Evolutionary conservation across 352 stramenopile genomes (phyloP).

Genomic region (Phytopythium ostracodes): DNA sequence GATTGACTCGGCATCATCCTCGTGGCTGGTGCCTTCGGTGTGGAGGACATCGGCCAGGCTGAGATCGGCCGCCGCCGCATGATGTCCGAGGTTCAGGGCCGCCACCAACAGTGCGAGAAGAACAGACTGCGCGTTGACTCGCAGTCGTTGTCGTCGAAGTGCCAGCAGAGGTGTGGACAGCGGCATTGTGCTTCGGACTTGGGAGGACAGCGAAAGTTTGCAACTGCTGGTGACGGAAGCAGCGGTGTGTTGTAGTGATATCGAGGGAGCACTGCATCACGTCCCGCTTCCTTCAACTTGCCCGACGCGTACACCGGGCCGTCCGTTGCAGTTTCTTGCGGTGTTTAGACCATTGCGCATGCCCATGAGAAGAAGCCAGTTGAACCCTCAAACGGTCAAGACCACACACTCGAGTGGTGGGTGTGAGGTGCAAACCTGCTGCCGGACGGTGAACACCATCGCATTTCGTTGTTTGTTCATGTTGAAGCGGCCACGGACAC

Average conservation of each 20-base stretch:
- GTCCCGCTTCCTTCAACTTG: no score
- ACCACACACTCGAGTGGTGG: neutral
- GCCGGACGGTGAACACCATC: no score
- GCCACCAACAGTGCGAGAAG: neutral
- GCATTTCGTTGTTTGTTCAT: no score
- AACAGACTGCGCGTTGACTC: neutral
- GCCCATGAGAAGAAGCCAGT: neutral
- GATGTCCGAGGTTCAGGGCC: neutral
- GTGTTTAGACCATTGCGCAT: neutral
- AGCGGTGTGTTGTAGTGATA: neutral
- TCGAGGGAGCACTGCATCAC: neutral
- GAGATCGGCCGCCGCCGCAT: neutral
- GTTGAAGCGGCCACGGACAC: neutral
- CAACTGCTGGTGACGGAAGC: neutral
- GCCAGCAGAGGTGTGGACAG: neutral
- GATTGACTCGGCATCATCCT: neutral
- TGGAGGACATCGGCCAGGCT: neutral
- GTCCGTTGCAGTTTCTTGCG: neutral
- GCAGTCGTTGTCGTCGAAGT: neutral
- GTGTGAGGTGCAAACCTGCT: neutral
- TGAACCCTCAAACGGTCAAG: neutral
- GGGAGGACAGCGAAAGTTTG: neutral
- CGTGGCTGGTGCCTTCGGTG: neutral
- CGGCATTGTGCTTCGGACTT: neutral
- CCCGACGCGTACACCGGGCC: no score